Percentiles rank a stretch among this genome's conserved stretches.
These are phyloP conservation scores for Paralagenidium karlingii DNA, from an alignment of 352 stramenopile genomes.

Conservation along the genomic window DNA sequence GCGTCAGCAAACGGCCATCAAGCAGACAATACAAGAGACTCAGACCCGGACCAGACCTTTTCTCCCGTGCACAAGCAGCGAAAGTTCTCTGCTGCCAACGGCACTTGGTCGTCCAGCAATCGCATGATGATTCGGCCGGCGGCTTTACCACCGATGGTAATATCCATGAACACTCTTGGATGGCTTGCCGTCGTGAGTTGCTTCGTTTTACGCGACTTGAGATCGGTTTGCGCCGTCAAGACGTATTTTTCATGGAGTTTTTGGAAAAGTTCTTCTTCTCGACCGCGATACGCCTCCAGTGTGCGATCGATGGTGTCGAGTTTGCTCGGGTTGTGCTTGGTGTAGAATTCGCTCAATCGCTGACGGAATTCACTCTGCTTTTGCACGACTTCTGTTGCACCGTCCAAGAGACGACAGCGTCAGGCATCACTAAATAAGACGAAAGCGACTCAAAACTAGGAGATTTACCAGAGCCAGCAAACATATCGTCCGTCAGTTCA, in stretches of 20 bases:
- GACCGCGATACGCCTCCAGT: constrained; percentile 33
- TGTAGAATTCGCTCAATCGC: constrained; percentile 48
- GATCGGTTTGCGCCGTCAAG: constrained; percentile 8
- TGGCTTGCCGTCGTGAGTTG: constrained; percentile 54
- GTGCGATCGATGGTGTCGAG: constrained; percentile 35
- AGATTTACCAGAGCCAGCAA: no score
- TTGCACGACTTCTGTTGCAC: no score
- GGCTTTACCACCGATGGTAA: constrained; percentile 87
- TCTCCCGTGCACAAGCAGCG: constrained; percentile 94
- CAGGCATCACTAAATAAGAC: no score
- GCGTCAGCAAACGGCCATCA: no score
- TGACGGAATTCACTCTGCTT: no score
- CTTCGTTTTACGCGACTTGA: constrained; percentile 31
- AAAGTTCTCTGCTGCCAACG: constrained; percentile 99
- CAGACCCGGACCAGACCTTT: constrained; percentile 27
- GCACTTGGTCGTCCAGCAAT: constrained; percentile 91
- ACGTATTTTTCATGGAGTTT: constrained; percentile 58
- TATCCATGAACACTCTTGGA: constrained; percentile 95
- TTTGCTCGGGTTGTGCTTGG: constrained; percentile 49
- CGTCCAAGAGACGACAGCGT: no score
- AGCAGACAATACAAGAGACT: no score
- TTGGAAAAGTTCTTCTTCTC: constrained; percentile 53
- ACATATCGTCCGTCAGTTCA: constrained; percentile 3
- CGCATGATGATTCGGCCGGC: constrained; percentile 80
- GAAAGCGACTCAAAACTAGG: no score